Conservation (phyloP, 2,329 filamentous ascomycete species). For the Calonectria naviculata region DNA sequence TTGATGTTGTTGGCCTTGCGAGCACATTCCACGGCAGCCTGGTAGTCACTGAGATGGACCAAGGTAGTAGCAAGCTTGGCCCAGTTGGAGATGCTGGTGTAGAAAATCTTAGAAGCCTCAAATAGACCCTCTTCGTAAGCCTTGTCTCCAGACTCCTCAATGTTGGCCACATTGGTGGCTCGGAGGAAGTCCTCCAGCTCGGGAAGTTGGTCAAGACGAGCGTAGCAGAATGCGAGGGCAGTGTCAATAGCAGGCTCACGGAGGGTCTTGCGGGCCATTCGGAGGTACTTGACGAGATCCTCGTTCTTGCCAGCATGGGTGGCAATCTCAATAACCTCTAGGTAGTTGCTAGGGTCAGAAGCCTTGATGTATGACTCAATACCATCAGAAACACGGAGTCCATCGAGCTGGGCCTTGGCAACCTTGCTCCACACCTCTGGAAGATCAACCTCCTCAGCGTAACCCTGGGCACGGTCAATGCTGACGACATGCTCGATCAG, state of each 20-base stretch:
- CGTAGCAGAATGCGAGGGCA: constrained; percentile 91
- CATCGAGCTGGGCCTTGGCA: constrained; percentile 96
- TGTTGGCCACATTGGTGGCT: constrained; percentile 91
- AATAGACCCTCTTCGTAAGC: constrained; percentile 94
- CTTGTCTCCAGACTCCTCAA: constrained; percentile 98
- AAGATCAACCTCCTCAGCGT: constrained; percentile 92
- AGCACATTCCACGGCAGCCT: constrained; percentile 96
- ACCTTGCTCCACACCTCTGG: constrained; percentile 99
- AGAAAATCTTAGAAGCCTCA: constrained; percentile 99
- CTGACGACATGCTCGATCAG: constrained; percentile 97
- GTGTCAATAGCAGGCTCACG: constrained; percentile 96
- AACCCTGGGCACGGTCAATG: constrained; percentile 96
- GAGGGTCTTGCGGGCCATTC: constrained; percentile 97
- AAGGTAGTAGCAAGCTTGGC: constrained; percentile 97
- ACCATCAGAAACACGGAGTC: constrained; percentile 89
- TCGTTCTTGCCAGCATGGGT: constrained; percentile 98
- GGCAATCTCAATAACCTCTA: constrained; percentile 95
- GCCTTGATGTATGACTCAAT: constrained; percentile 99
- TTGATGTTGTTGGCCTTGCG: constrained; percentile 99
- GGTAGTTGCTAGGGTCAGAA: constrained; percentile 90
- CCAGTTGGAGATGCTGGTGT: constrained; percentile 98
- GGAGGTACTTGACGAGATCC: constrained; percentile 94
- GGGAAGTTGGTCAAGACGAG: constrained; percentile 88
- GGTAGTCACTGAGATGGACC: constrained; percentile 97
- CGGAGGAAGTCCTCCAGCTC: constrained; percentile 98